These are phyloP conservation scores for Mrakia gelida DNA, from an alignment of 768 basidiomycete genomes.

Conservation along the genomic window DNA sequence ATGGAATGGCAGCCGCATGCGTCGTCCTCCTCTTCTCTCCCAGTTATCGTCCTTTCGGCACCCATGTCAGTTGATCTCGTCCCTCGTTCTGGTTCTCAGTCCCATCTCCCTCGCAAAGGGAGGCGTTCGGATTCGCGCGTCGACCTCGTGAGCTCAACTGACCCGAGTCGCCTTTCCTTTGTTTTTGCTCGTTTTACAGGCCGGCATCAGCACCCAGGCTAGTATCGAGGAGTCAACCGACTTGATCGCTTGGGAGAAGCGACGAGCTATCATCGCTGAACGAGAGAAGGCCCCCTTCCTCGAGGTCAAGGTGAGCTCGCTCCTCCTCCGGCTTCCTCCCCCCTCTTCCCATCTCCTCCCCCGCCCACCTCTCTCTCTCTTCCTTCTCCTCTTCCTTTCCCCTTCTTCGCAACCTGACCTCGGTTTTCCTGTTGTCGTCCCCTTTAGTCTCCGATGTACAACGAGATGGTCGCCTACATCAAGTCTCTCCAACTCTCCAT, in stretches of 20 bases:
- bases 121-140: too few relatives aligned
- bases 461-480: slow-evolving; percentile 18
- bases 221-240: neutral
- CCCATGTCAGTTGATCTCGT: neutral
- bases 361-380: neutral
- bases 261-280: too few relatives aligned
- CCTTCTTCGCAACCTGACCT: too few relatives aligned
- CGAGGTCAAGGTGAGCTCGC: too few relatives aligned
- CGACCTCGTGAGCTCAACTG: neutral
- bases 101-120: too few relatives aligned
- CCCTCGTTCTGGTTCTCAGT: too few relatives aligned
- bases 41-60: too few relatives aligned
- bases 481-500: slow-evolving; percentile 14
- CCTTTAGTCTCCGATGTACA: slow-evolving; percentile 15
- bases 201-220: neutral
- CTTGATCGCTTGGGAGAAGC: neutral
- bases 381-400: too few relatives aligned
- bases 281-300: too few relatives aligned
- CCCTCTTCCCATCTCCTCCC: too few relatives aligned
- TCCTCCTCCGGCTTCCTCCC: too few relatives aligned
- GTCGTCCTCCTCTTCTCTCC: neutral
- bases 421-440: too few relatives aligned
- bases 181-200: neutral
- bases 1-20: neutral
- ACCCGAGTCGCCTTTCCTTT: neutral